Conservation (phyloP, 495 filamentous ascomycete species). For the Neurospora sp. region DNA sequence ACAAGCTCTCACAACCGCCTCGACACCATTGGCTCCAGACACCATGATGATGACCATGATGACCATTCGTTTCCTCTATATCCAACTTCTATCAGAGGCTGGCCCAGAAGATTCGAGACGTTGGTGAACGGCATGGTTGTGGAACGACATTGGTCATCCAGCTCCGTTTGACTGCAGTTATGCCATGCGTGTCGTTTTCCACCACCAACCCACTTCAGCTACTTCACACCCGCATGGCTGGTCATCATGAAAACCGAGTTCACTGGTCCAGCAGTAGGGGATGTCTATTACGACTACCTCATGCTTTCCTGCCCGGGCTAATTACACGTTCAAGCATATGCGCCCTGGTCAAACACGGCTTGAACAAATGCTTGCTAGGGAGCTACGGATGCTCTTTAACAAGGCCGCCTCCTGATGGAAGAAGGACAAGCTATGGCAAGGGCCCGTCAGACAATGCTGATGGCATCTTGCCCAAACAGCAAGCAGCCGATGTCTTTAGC, state of each 20-base stretch:
- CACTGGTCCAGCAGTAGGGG: not conserved
- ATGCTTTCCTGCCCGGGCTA: not conserved
- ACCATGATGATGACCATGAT: not conserved
- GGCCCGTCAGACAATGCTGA: not conserved
- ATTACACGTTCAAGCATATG: not conserved
- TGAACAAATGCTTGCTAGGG: not conserved
- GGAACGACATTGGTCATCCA: not conserved
- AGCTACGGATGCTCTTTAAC: not conserved
- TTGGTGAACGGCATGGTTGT: not conserved
- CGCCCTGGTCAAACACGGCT: not conserved
- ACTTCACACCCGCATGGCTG: not conserved
- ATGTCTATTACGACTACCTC: not conserved
- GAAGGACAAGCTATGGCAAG: not conserved
- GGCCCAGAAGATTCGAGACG: not conserved
- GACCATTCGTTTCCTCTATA: not conserved
- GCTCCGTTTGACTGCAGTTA: not conserved
- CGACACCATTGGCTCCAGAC: not conserved
- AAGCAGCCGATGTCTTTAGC: not conserved
- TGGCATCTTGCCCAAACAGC: not conserved
- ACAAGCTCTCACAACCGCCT: not conserved
- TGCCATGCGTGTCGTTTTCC: not conserved
- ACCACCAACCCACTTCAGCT: not conserved
- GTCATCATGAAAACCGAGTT: not conserved
- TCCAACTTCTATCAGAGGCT: not conserved
- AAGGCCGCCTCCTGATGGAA: not conserved